A percentile compares a stretch with the other conserved stretches of the same genome.
Conservation (phyloP, 140 eudicot genomes). For the Bidens hawaiensis region DNA sequence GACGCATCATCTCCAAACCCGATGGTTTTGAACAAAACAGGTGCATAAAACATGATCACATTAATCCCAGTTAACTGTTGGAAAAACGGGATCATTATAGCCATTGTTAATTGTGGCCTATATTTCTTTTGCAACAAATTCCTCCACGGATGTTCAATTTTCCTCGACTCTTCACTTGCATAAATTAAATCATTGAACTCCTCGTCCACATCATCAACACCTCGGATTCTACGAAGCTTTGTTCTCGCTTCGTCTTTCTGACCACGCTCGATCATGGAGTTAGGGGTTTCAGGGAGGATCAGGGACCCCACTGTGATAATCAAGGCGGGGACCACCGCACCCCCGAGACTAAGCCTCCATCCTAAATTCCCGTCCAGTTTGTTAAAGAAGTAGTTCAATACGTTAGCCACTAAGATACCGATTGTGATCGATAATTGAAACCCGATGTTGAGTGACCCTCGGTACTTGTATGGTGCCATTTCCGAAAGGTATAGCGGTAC, state of each 20-base stretch:
- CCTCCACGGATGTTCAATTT: conserved; percentile 74
- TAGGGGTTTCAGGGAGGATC: conserved; percentile 85
- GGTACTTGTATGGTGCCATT: conserved; percentile 88
- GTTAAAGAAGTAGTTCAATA: conserved; percentile 71
- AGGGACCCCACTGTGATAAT: conserved; percentile 65
- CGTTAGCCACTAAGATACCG: conserved; percentile 76
- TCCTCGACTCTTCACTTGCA: conserved; percentile 65
- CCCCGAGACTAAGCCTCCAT: conserved; percentile 85
- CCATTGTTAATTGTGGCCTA: conserved; percentile 91
- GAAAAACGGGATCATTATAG: conserved; percentile 73
- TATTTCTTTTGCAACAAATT: conserved; percentile 63
- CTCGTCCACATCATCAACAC: conserved; percentile 50
- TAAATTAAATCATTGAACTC: conserved; percentile 65
- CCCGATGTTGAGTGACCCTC: conserved; percentile 88
- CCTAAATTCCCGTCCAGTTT: conserved; percentile 77
- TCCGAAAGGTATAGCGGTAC: conserved; percentile 89
- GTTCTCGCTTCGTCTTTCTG: conserved; percentile 42
- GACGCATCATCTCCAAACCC: conserved; percentile 69
- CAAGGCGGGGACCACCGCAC: conserved; percentile 83
- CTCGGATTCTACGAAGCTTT: conserved; percentile 58
- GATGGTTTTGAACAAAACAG: conserved; percentile 75
- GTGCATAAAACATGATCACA: conserved; percentile 91
- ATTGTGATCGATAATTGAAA: conserved; percentile 79
- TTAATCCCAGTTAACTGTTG: conserved; percentile 89
- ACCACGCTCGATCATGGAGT: conserved; percentile 83